phyloP scores from a whole-genome alignment of 139 green algal genomes.

The Chlamydomonas eustigma region DNA sequence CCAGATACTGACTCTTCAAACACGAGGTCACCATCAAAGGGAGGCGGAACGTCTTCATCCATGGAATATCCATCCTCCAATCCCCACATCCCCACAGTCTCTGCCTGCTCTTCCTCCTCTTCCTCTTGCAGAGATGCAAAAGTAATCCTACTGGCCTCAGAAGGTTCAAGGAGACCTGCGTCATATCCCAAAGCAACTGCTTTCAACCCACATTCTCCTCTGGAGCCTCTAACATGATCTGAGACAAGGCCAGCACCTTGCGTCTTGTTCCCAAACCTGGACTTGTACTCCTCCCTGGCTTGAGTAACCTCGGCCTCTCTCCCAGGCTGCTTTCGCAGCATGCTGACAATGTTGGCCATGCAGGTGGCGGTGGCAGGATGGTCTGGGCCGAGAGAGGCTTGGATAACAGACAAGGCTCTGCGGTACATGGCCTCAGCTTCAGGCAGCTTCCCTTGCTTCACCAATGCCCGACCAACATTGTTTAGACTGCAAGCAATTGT shows the following conservation, averaged over 20 bases:
- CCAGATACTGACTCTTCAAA: background rate
- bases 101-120: background rate
- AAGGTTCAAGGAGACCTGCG: too few species aligned
- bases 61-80: background rate
- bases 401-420: conserved; percentile 11
- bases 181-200: too few species aligned
- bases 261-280: background rate
- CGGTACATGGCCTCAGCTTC: conserved; percentile 9
- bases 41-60: background rate
- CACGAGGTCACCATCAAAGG: background rate
- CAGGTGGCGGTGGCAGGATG: conserved; percentile 21
- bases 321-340: conserved; percentile 11
- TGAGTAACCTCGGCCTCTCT: background rate
- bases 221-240: too few species aligned
- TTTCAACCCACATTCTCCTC: too few species aligned
- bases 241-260: too few species aligned
- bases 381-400: conserved; percentile 3
- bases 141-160: background rate
- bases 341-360: conserved; percentile 18
- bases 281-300: background rate
- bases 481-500: conserved; percentile 21
- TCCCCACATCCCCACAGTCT: background rate
- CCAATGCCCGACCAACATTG: conserved; percentile 23
- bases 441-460: conserved; percentile 8
- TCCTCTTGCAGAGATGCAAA: background rate